These are phyloP conservation scores for Claviceps sp. DNA, from an alignment of 2,329 filamentous ascomycete genomes.

Conservation along the genomic window DNA sequence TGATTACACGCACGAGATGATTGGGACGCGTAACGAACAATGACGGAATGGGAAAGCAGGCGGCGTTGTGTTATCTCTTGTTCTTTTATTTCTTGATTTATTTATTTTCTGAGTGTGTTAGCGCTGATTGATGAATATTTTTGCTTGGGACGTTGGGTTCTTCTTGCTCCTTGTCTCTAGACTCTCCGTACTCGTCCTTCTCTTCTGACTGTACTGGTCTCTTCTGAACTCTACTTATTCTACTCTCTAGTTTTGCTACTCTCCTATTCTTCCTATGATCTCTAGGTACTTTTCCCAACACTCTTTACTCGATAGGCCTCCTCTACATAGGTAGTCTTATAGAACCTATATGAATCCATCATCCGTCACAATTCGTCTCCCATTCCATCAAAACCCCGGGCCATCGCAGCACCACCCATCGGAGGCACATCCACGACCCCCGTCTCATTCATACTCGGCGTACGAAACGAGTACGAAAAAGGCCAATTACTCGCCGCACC, in stretches of 20 bases:
- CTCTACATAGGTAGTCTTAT: no score
- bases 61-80: background rate
- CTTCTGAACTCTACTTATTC: background rate
- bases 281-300: no score
- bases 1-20: background rate
- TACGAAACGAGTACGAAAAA: conserved; percentile 39
- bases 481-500: conserved; percentile 40
- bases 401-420: background rate
- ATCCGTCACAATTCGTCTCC: no score
- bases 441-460: conserved; percentile 31
- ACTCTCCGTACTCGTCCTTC: no score
- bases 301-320: no score
- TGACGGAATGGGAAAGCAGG: background rate
- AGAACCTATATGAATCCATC: no score
- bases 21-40: background rate
- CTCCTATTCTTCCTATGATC: no score
- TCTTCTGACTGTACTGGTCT: background rate
- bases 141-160: background rate
- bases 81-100: background rate
- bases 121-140: no score
- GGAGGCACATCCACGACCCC: conserved; percentile 27
- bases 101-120: background rate
- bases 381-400: no score
- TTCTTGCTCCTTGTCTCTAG: background rate
- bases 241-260: background rate